Base-by-base conservation (phyloP, 2,329 filamentous ascomycete species). In the Calycina herbarum region DNA sequence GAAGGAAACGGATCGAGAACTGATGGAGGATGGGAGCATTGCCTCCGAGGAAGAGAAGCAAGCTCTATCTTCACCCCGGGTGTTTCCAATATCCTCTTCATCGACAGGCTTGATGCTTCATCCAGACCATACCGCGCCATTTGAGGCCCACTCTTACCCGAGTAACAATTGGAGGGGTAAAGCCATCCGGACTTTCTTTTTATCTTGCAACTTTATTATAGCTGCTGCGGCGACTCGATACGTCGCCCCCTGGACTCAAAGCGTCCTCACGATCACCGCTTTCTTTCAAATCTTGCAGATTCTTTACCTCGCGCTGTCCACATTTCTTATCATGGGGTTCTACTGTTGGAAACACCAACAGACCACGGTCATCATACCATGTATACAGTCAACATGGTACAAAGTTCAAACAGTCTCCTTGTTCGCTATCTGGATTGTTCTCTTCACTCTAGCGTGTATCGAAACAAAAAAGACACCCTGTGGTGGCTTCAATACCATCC, bases 351-450 rank as follows among this genome's bases (percentile, higher is more conserved):
- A n/a, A 5, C 51, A 38, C 5, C 15, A 54, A 10, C 27, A 10
- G 7, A 64, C 17, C 10, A 60, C 62, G 13, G 54, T 45, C 13
- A 60, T 64, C 7, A 60, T 64, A 4, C 62, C 62, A 4, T 64
- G 62, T 45, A 42, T 64, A 42, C 56, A 59, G 24, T 64, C 62
- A 5, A 13, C 54, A 31, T 59, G 45, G 57, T 64, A 64, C 38
- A 64, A 64, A 17, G 20, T 60, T 2, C 59, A 64, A 24, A 64
- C 62, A 3, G n/a, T 40, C 6, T 10, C 35, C 6, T 15, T 64
- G 2, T 60, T 59, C 17, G 13, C n/a, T 1, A 17, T 56, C 15
- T 24, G 20, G 15, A 11, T 56, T 4, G 45, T 24, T 54, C 33
- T 35, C 15, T n/a, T 62, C 13, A 45, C 54, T 3, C 20, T 62